phyloP scores from a whole-genome alignment of 768 basidiomycete genomes.

The Pulveroboletus sp. region DNA sequence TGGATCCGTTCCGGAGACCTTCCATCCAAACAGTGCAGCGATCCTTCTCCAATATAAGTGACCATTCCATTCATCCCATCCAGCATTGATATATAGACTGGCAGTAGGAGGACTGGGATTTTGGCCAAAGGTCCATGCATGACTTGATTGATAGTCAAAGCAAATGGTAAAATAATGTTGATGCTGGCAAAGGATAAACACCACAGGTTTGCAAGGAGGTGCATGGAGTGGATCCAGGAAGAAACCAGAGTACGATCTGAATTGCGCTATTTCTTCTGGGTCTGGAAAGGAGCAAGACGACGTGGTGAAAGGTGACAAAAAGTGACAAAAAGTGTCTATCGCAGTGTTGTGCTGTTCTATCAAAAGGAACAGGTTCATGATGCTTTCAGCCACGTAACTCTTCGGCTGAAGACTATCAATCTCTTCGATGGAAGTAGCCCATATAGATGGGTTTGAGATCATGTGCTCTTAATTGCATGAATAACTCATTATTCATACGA shows the following conservation, averaged over 20 bases:
- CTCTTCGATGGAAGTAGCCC: slow-evolving; percentile 1
- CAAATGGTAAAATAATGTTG: slow-evolving; percentile 7
- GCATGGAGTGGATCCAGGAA: background rate
- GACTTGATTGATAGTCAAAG: slow-evolving; percentile 2
- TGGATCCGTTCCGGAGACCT: background rate
- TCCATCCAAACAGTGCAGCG: background rate
- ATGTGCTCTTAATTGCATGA: background rate
- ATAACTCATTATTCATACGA: background rate
- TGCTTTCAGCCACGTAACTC: slow-evolving; percentile 1
- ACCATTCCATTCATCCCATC: slow-evolving; percentile 2
- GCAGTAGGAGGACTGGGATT: background rate
- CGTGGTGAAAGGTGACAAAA: slow-evolving; percentile 2
- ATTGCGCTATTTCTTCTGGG: background rate
- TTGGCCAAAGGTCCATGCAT: slow-evolving; percentile 4
- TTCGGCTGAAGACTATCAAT: slow-evolving; percentile 3
- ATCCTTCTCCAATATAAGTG: background rate
- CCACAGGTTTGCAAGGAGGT: background rate
- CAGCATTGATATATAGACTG: background rate
- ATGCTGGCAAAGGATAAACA: slow-evolving; percentile 2
- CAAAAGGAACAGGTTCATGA: slow-evolving; percentile 7
- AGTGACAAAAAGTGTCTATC: background rate
- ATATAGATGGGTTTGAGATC: slow-evolving; percentile 5
- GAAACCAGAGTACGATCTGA: background rate
- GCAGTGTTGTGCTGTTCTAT: background rate
- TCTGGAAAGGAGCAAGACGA: background rate